phyloP scores from a whole-genome alignment of 768 basidiomycete genomes.

The Auricularia sp. region DNA sequence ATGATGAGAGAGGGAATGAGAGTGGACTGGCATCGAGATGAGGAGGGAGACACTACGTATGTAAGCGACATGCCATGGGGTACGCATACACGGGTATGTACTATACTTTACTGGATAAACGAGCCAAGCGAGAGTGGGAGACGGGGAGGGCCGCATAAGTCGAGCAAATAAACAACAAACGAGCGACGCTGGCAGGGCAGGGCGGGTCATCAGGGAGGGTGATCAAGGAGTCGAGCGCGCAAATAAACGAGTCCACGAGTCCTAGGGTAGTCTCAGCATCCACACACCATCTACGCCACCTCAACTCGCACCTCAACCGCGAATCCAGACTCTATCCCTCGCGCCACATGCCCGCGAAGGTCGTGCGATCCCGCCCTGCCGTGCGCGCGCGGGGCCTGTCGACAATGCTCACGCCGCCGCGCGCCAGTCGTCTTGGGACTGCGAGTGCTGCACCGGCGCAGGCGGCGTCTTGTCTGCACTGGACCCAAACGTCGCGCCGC shows the following conservation, averaged over 20 bases:
- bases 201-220: neutral
- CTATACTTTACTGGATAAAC: neutral
- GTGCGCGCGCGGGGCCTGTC: neutral
- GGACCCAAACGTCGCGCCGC: slow-evolving; percentile 12
- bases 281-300: neutral
- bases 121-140: neutral
- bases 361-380: neutral
- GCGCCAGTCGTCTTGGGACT: neutral
- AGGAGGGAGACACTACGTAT: neutral
- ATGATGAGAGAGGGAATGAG: neutral
- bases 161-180: neutral
- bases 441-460: neutral
- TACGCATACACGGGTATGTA: neutral
- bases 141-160: neutral
- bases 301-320: too few relatives aligned
- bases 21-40: neutral
- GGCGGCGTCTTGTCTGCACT: neutral
- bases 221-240: neutral
- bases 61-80: neutral
- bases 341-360: neutral
- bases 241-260: neutral
- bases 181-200: neutral
- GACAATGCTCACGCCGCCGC: neutral
- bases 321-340: neutral
- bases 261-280: too few relatives aligned